Conservation (phyloP, 306 rosid genomes). For the Castanea mollissima region DNA sequence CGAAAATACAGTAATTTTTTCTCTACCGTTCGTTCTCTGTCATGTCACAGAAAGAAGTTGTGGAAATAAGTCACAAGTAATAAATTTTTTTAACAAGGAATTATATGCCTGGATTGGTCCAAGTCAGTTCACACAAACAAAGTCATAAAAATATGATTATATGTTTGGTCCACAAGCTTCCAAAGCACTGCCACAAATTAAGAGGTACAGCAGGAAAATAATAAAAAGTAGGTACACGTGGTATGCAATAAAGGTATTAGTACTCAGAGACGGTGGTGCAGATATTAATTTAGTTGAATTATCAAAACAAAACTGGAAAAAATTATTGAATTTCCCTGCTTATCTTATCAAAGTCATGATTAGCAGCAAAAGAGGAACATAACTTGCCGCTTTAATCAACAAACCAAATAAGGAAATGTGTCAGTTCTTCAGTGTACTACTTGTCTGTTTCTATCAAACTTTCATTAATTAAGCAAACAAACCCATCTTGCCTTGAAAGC, state of each 20-base stretch:
- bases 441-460: conserved; percentile 16
- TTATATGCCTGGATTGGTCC: neutral
- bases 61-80: no score
- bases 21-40: no score
- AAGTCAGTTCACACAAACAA: neutral
- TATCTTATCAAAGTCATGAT: conserved; percentile 25
- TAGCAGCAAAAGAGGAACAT: conserved; percentile 19
- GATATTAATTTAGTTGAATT: conserved; percentile 2
- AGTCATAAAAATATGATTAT: neutral
- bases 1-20: no score
- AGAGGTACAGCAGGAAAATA: neutral
- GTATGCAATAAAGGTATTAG: neutral
- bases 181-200: conserved; percentile 15
- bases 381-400: conserved; percentile 42
- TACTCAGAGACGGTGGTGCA: neutral
- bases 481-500: conserved; percentile 56
- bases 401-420: conserved; percentile 45
- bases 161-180: conserved; percentile 17
- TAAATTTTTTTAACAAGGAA: no score
- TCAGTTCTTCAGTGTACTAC: conserved; percentile 15
- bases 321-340: neutral
- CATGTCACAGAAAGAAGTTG: no score
- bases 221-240: neutral
- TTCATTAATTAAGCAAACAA: conserved; percentile 26
- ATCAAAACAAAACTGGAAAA: neutral